Percentiles rank a stretch among this genome's conserved stretches.
phyloP scores from a whole-genome alignment of 2,329 filamentous ascomycete species.

The Elsinoe ampelina region DNA sequence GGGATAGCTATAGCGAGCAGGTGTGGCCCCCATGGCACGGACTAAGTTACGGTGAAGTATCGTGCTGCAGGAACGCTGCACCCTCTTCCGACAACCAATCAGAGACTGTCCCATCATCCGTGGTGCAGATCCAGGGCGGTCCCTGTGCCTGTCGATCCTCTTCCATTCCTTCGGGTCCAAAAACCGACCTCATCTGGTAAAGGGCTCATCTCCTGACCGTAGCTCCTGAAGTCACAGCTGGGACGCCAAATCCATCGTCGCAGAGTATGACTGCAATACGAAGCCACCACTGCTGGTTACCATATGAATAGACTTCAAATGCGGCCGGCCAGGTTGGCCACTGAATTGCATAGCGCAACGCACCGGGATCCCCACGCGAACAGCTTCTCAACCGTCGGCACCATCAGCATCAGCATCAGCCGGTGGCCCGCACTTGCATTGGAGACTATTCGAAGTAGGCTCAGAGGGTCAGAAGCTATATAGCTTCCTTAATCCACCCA shows the following conservation, averaged over 20 bases:
- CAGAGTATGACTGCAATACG: neutral
- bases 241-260: neutral
- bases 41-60: neutral
- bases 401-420: neutral
- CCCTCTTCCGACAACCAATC: neutral
- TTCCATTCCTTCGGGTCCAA: neutral
- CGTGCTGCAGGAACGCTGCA: neutral
- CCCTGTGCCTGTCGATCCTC: slow-evolving; percentile 5
- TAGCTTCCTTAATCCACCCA: neutral
- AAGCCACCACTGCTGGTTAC: neutral
- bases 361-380: slow-evolving; percentile 1
- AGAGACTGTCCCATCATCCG: neutral
- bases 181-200: slow-evolving; percentile 4
- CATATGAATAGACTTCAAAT: neutral
- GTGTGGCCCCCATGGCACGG: neutral
- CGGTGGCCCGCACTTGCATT: neutral
- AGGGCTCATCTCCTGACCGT: neutral
- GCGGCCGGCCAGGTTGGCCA: neutral
- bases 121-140: slow-evolving; percentile 2
- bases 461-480: neutral
- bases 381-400: slow-evolving; percentile 9
- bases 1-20: neutral
- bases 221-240: no score
- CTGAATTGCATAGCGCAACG: slow-evolving; percentile 9
- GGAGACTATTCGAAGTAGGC: neutral